A percentile compares a stretch with the other conserved stretches of the same genome.
phyloP scores from a whole-genome alignment of 2,329 filamentous ascomycete species.

The Monilinia laxa region DNA sequence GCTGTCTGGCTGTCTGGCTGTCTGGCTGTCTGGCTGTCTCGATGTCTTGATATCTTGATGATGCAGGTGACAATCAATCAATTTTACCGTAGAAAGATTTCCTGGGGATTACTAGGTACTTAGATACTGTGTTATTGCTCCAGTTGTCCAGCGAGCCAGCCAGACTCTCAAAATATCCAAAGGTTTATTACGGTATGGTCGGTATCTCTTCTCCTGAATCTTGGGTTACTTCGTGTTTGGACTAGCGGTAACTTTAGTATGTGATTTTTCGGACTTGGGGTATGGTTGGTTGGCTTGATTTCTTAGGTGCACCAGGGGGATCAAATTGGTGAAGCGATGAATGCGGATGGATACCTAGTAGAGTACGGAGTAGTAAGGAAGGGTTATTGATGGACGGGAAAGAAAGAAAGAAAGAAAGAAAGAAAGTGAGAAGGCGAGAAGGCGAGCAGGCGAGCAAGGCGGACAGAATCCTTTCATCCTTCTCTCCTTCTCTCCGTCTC shows the following conservation, averaged over 20 bases:
- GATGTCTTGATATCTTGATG: not conserved
- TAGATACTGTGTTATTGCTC: not conserved
- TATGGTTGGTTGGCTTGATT: slow-evolving; percentile 4
- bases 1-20: too few species aligned
- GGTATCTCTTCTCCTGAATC: slow-evolving; percentile 6
- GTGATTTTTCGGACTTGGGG: not conserved
- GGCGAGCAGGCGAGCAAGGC: too few species aligned
- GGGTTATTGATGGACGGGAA: too few species aligned
- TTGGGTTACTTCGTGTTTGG: slow-evolving; percentile 10
- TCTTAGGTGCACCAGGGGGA: not conserved
- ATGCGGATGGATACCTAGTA: too few species aligned
- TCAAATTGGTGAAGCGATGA: too few species aligned
- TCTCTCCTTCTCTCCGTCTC: too few species aligned
- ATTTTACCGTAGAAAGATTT: not conserved
- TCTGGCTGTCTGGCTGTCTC: too few species aligned
- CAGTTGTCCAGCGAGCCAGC: slow-evolving; percentile 1
- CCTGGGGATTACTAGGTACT: not conserved
- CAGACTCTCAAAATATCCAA: not conserved
- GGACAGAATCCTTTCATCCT: too few species aligned
- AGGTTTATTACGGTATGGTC: not conserved
- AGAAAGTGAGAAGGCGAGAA: too few species aligned
- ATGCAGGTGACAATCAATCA: slow-evolving; percentile 2
- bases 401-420: too few species aligned
- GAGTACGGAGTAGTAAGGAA: too few species aligned
- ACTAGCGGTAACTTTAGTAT: slow-evolving; percentile 1